A percentile compares a stretch with the other conserved stretches of the same genome.
Conservation (phyloP, 2,329 filamentous ascomycete genomes). For the Aspergillus thermomutatus region DNA sequence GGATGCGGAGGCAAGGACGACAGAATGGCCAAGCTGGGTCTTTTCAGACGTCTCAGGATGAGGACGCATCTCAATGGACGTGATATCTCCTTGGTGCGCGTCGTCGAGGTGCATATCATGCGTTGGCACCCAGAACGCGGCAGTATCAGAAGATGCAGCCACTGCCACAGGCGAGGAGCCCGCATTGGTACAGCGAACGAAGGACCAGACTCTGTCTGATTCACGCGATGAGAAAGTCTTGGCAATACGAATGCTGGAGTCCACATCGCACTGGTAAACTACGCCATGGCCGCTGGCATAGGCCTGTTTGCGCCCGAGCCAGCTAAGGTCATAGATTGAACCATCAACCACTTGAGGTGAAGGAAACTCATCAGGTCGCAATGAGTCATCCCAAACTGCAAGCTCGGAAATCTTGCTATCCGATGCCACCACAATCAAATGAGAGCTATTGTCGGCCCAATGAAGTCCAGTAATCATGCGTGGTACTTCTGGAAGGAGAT, state of each 20-base stretch:
- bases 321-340: conserved; percentile 42
- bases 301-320: conserved; percentile 36
- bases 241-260: conserved; percentile 35
- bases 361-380: conserved; percentile 36
- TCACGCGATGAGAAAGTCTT: conserved; percentile 32
- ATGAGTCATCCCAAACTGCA: conserved; percentile 42
- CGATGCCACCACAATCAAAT: conserved; percentile 44
- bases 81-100: conserved; percentile 43
- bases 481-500: conserved; percentile 45
- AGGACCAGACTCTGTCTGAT: conserved; percentile 38
- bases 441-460: conserved; percentile 39
- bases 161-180: conserved; percentile 34
- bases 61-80: conserved; percentile 41
- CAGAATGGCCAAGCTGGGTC: conserved; percentile 17
- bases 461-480: conserved; percentile 42
- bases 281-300: conserved; percentile 39
- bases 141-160: conserved; percentile 36
- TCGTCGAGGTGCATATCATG: conserved; percentile 38
- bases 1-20: conserved; percentile 44
- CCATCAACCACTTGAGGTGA: conserved; percentile 35
- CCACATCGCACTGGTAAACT: conserved; percentile 40
- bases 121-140: conserved; percentile 45
- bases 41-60: conserved; percentile 27
- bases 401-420: conserved; percentile 41
- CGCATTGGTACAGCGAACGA: conserved; percentile 34